These are phyloP conservation scores for Naganishia antarctica DNA, from an alignment of 768 basidiomycete species.

Conservation along the genomic window DNA sequence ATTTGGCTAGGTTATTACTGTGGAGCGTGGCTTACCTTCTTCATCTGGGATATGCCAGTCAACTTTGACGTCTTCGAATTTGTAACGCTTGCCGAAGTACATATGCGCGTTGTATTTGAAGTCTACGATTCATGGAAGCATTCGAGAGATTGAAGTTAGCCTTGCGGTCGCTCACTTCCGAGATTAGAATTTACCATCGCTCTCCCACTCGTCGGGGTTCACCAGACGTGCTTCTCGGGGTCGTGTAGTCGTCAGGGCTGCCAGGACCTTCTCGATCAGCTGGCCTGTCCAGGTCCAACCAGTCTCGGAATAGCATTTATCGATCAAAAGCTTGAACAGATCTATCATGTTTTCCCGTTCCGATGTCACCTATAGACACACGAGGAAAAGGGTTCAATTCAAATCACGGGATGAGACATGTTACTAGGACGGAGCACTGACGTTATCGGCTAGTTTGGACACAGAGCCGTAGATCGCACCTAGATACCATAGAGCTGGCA, in stretches of 20 bases:
- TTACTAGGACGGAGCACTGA: background rate
- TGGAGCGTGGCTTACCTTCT: slow-evolving; percentile 34
- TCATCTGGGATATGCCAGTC: slow-evolving; percentile 74
- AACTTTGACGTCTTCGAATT: slow-evolving; percentile 65
- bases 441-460: slow-evolving; percentile 5
- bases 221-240: slow-evolving; percentile 75
- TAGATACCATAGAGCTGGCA: slow-evolving; percentile 9
- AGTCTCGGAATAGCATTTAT: slow-evolving; percentile 70
- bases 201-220: slow-evolving; percentile 70
- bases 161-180: background rate
- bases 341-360: slow-evolving; percentile 62
- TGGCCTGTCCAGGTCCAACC: slow-evolving; percentile 78
- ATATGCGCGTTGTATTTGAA: slow-evolving; percentile 66
- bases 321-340: slow-evolving; percentile 61
- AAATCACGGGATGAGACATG: no score
- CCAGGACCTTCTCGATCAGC: slow-evolving; percentile 64
- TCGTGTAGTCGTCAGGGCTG: slow-evolving; percentile 74
- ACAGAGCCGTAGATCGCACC: slow-evolving; percentile 17
- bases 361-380: slow-evolving; percentile 66
- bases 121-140: slow-evolving; percentile 51
- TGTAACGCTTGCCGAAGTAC: slow-evolving; percentile 75
- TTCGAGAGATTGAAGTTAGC: no score
- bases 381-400: no score
- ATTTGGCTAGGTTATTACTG: background rate
- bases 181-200: slow-evolving; percentile 58